Conservation (phyloP, 2,329 filamentous ascomycete species). For the Colletotrichum tofieldiae region DNA sequence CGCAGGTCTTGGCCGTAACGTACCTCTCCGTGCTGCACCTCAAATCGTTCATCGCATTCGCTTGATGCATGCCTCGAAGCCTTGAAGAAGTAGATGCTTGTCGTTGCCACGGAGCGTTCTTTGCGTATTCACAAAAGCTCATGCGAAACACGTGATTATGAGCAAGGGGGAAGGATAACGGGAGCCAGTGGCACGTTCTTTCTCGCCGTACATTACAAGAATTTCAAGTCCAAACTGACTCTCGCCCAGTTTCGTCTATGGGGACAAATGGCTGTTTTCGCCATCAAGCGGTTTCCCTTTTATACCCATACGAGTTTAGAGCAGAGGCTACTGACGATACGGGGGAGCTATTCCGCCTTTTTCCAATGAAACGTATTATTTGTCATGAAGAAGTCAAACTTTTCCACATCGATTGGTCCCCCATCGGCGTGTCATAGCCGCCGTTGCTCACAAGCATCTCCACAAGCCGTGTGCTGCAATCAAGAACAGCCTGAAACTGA, state of each 20-base stretch:
- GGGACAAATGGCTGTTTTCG: background rate
- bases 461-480: background rate
- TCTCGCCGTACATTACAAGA: too few relatives aligned
- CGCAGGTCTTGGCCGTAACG: background rate
- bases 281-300: background rate
- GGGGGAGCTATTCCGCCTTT: too few relatives aligned
- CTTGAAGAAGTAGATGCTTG: too few relatives aligned
- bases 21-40: background rate
- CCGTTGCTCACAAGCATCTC: background rate
- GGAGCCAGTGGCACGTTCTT: background rate
- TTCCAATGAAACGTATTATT: background rate
- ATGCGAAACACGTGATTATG: background rate
- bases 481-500: background rate
- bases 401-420: background rate
- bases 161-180: fast-evolving
- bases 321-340: too few relatives aligned
- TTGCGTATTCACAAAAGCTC: background rate
- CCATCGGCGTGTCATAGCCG: background rate
- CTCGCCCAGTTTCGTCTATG: too few relatives aligned
- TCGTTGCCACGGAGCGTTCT: too few relatives aligned
- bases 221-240: too few relatives aligned
- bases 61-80: background rate
- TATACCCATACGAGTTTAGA: background rate
- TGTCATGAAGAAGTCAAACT: background rate
- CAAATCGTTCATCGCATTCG: background rate